These are phyloP conservation scores for Verticillium klebahnii DNA, from an alignment of 2,329 filamentous ascomycete genomes.

Conservation along the genomic window DNA sequence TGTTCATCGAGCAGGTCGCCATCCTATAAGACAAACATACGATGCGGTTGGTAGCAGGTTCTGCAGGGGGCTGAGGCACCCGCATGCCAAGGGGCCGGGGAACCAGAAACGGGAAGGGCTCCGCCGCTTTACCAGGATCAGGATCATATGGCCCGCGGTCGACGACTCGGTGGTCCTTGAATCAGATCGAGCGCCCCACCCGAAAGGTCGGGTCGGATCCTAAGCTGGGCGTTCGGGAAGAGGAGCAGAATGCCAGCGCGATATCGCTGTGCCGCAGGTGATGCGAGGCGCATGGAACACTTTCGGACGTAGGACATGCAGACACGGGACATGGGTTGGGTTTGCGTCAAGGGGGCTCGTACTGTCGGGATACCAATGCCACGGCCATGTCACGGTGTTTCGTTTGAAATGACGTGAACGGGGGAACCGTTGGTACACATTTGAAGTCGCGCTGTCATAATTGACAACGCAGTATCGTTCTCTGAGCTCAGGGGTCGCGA, in stretches of 20 bases:
- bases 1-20: neutral
- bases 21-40: neutral
- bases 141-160: neutral
- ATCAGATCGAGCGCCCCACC: neutral
- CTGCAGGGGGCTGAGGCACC: neutral
- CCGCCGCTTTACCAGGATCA: neutral
- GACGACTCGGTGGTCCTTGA: neutral
- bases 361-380: neutral
- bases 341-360: neutral
- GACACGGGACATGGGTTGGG: neutral
- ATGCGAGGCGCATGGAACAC: neutral
- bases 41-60: neutral
- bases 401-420: neutral
- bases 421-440: no score
- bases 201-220: neutral
- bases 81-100: neutral
- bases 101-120: neutral
- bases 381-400: neutral
- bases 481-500: no score
- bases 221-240: neutral
- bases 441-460: no score
- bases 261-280: neutral
- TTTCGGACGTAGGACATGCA: neutral
- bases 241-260: neutral
- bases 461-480: no score